phyloP scores from a whole-genome alignment of 192 early-diverging fungal genomes.

The Gamsiella multidivaricata region DNA sequence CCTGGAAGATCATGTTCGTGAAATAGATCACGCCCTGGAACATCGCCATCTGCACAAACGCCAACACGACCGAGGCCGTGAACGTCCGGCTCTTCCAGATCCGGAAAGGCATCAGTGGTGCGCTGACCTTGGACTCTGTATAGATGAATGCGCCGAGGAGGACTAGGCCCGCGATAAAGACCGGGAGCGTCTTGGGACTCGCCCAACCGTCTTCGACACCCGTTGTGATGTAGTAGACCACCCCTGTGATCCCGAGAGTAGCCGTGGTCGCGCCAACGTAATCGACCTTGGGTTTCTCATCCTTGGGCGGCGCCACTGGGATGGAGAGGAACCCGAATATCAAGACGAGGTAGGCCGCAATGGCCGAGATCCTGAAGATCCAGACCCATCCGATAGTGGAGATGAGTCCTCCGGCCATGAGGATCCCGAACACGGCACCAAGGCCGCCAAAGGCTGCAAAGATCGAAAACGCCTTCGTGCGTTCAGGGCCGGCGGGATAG shows the following conservation, averaged over 20 bases:
- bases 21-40: constrained; percentile 56
- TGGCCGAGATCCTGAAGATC: constrained; percentile 53
- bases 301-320: constrained; percentile 21
- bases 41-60: constrained; percentile 41
- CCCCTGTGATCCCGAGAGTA: constrained; percentile 34
- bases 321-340: constrained; percentile 25
- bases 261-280: constrained; percentile 35
- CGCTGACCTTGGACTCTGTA: constrained; percentile 25
- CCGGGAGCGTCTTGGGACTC: constrained; percentile 35
- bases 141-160: constrained; percentile 49
- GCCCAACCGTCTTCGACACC: constrained; percentile 52
- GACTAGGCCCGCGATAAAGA: constrained; percentile 20
- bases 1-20: constrained; percentile 58
- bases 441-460: constrained; percentile 47
- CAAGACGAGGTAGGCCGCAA: constrained; percentile 27
- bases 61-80: constrained; percentile 50
- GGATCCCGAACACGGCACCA: constrained; percentile 38
- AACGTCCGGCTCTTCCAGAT: constrained; percentile 58
- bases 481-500: constrained; percentile 27
- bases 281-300: constrained; percentile 44
- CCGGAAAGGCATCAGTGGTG: constrained; percentile 55
- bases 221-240: constrained; percentile 47
- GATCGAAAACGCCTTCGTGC: constrained; percentile 36
- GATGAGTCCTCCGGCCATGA: constrained; percentile 47
- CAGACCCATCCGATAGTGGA: constrained; percentile 50